Evolutionary conservation across 495 filamentous ascomycete species (phyloP), one percentile per base, ranked within the genome.

Genomic region (Daldinia childiae): DNA sequence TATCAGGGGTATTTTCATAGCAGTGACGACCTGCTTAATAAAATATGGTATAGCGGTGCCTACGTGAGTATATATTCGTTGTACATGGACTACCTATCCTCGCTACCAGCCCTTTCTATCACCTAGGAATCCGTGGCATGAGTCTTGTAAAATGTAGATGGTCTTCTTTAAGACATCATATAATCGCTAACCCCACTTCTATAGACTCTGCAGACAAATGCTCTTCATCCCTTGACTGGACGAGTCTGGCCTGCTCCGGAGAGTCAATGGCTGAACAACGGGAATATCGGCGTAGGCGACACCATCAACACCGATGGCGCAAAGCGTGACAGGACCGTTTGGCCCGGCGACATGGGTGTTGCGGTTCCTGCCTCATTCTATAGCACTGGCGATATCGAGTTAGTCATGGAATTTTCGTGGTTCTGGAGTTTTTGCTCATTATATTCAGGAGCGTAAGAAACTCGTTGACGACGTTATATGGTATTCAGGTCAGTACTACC

Each of bases 1-100:
- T 89, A 90, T 57, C 86, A 87, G 69, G 88, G 88, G 9, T 90
- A 90, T 63, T 90, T 90, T 63, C 83, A 89, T 66, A 85, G 81
- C 67, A 84, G 80, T 64, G 87, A 90, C 74, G 82, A 88, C 30
- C 73, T 86, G 24, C 80, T 91, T 50, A 89, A 90, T 64, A 80
- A 80, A 26, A 85, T 90, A 29, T 90, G 87, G 86, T 90, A 90
- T 76, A 84, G 84, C 39, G 87, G 87, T 26, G 87, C 87, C 26
- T 90, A 89, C 73, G 71, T 73, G 45, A 73, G 71, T 73, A 8
- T 29, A 24, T 14, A 7, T 38, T 39, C n/a, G 9, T 12, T 1
- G 24, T 50, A 4, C 14, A 54, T 27, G 1, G 4, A 6, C 6
- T 30, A 0, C 11, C 27, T 54, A 27, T n/a, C 4, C 26, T 12